Evolutionary conservation across 2,329 filamentous ascomycete species (phyloP), one percentile per base, ranked within the genome.

Genomic region (Metarhizium humberi): DNA sequence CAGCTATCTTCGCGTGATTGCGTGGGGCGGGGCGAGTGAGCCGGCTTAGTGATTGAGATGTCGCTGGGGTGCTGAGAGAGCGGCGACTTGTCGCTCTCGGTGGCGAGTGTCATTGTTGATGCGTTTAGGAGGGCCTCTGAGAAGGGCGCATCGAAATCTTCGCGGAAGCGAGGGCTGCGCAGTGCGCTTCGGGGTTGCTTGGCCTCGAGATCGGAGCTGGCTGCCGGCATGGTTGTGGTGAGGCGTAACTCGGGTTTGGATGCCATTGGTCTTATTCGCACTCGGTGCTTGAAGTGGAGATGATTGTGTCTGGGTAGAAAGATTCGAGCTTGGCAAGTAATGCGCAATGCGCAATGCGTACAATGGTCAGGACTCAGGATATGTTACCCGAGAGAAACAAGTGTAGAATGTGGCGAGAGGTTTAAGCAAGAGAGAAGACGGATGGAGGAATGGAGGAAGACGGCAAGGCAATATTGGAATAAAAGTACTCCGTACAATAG

Each of bases 61-160:
- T 50, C 38, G 52, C 6, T 14, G 36, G 42, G 16, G 25, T 50
- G 40, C 16, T 43, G 42, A n/a, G 38, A 30, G 60, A 16, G 38
- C 42, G 55, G 52, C 8, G 16, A 38, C 18, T 34, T 42, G 30
- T 32, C 42, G 20, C 43, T 56, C 29, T 65, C 62, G 46, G 64
- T 66, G 25, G 63, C 58, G 32, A 64, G 59, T 2, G 66, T 66
- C 18, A 63, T 65, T 36, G 59, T 60, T 1, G 66, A 67, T 48
- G 65, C 62, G 53, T 69, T 67, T 58, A 70, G 58, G 34, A 72
- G 62, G 7, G 64, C 65, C 58, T 67, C 65, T 40, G 67, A 71
- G 58, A 72, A 71, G 16, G 70, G 70, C 2, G 69, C 70, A 56
- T 72, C 65, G 56, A 72, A 72, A 54, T 72, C 67, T 58, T 72